A percentile compares a stretch with the other conserved stretches of the same genome.
Evolutionary conservation across 495 filamentous ascomycete species (phyloP).

Genomic region (Bombardia bombarda): DNA sequence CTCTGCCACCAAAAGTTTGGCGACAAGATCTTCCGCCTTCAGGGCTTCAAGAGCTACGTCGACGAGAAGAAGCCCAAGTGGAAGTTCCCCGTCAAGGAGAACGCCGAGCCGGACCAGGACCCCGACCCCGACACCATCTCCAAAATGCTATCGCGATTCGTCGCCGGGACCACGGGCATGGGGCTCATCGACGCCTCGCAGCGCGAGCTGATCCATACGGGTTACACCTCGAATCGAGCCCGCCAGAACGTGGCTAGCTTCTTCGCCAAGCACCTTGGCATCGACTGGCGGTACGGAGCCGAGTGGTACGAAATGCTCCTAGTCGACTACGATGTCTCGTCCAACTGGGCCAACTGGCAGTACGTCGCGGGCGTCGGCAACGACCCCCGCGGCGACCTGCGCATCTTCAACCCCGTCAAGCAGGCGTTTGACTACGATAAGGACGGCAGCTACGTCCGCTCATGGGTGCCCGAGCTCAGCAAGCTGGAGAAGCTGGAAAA

Average conservation of each 20-base stretch:
- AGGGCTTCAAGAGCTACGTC: slow-evolving; percentile 47
- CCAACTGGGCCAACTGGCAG: slow-evolving; percentile 75
- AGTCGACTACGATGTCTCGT: slow-evolving; percentile 62
- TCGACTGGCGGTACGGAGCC: slow-evolving; percentile 69
- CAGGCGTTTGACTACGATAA: slow-evolving; percentile 63
- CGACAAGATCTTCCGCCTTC: slow-evolving; percentile 47
- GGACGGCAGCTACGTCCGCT: slow-evolving; percentile 53
- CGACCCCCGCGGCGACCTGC: slow-evolving; percentile 53
- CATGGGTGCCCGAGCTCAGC: slow-evolving; percentile 58
- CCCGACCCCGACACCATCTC: slow-evolving; percentile 24
- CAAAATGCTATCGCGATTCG: slow-evolving; percentile 40
- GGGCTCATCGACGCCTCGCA: slow-evolving; percentile 64
- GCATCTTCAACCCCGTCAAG: slow-evolving; percentile 69
- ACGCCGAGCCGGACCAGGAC: slow-evolving; percentile 18
- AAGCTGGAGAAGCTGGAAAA: slow-evolving; percentile 43
- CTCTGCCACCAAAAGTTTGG: slow-evolving; percentile 60
- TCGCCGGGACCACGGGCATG: slow-evolving; percentile 56
- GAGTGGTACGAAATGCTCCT: slow-evolving; percentile 71
- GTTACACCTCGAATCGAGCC: slow-evolving; percentile 63
- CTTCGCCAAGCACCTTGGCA: slow-evolving; percentile 58
- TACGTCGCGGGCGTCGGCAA: slow-evolving; percentile 68
- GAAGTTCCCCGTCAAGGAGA: slow-evolving; percentile 22
- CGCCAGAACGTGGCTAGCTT: slow-evolving; percentile 66
- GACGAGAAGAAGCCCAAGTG: slow-evolving; percentile 23
- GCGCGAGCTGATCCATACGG: slow-evolving; percentile 60